Evolutionary conservation across 129 eudicot genomes (phyloP).

Genomic region (Tagetes patula): DNA sequence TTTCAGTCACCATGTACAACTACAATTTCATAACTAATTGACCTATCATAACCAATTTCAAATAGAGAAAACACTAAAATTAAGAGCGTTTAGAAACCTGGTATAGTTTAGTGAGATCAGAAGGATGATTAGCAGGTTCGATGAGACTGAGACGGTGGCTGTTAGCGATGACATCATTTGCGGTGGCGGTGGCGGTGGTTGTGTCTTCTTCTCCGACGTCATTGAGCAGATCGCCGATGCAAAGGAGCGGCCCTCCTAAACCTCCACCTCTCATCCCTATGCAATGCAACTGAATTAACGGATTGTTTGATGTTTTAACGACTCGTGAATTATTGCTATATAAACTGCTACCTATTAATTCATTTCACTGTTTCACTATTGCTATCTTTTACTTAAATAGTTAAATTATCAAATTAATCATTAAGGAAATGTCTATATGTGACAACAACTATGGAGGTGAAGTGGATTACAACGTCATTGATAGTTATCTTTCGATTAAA

Average conservation of each 20-base stretch:
- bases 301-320: too few species aligned
- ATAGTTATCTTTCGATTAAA: too few species aligned
- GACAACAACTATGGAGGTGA: too few species aligned
- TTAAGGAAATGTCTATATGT: too few species aligned
- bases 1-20: not conserved
- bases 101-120: constrained; percentile 58
- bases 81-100: constrained; percentile 44
- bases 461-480: too few species aligned
- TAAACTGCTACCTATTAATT: too few species aligned
- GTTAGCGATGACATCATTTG: not conserved
- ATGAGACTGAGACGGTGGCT: constrained; percentile 17
- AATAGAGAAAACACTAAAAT: not conserved
- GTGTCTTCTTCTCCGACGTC: constrained; percentile 70
- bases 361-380: too few species aligned
- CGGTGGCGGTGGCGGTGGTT: constrained; percentile 11
- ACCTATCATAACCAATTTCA: not conserved
- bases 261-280: constrained; percentile 75
- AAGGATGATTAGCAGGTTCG: constrained; percentile 38
- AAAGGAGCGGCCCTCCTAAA: constrained; percentile 80
- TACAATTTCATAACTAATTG: not conserved
- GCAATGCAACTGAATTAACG: too few species aligned
- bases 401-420: too few species aligned
- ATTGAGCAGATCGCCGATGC: constrained; percentile 84
- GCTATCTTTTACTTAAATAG: too few species aligned
- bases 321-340: too few species aligned